Conservation (phyloP, 768 basidiomycete genomes). For the Boletales sp. region DNA sequence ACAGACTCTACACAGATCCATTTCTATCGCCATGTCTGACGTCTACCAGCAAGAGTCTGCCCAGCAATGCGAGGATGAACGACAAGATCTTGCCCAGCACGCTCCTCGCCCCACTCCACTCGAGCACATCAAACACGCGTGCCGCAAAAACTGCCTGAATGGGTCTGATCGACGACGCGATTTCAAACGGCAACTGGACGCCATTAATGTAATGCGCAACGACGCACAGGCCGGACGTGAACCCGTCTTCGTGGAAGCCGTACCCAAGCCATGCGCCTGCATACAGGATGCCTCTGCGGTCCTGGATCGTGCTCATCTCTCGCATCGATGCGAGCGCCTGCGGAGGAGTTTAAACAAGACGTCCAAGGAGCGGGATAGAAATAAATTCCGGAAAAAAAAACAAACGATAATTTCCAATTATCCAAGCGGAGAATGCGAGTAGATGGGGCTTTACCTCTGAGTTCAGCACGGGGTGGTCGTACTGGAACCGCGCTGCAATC, state of each 20-base stretch:
- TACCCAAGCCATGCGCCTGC: conserved; percentile 73
- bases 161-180: conserved; percentile 36
- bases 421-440: not conserved
- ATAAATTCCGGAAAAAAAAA: too few species aligned
- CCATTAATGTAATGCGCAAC: conserved; percentile 26
- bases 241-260: conserved; percentile 83
- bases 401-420: not conserved
- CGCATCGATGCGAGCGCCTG: conserved; percentile 55
- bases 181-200: conserved; percentile 41
- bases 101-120: conserved; percentile 32
- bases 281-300: conserved; percentile 55
- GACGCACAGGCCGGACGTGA: conserved; percentile 43
- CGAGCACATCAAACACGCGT: conserved; percentile 38
- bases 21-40: not conserved
- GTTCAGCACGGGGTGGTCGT: conserved; percentile 70
- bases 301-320: conserved; percentile 56
- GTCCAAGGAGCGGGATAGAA: too few species aligned
- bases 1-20: too few species aligned
- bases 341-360: not conserved
- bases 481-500: conserved; percentile 50
- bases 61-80: conserved; percentile 5
- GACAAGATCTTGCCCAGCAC: conserved; percentile 29
- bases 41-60: conserved; percentile 1
- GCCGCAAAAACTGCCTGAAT: conserved; percentile 24
- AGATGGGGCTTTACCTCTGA: conserved; percentile 33